Conservation (phyloP, 805 yeast genomes). For the Groenewaldozyma tartarivorans region DNA sequence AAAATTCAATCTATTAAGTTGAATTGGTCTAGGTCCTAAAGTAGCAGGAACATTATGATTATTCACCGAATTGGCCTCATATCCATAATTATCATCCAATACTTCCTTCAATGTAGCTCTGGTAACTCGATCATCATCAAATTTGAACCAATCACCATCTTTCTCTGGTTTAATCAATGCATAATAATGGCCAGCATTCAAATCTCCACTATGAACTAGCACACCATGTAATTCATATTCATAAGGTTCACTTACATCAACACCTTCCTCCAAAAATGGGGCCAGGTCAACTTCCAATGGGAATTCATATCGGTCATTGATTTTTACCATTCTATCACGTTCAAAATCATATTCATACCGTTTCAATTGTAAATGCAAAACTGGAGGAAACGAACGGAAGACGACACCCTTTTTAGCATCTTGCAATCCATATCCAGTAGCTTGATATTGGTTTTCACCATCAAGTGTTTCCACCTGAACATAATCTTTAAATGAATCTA, state of each 20-base stretch:
- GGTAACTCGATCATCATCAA: slow-evolving; percentile 94
- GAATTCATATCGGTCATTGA: slow-evolving; percentile 86
- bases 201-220: slow-evolving; percentile 90
- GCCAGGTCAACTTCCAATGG: slow-evolving; percentile 74
- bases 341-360: slow-evolving; percentile 91
- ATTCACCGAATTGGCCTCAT: slow-evolving; percentile 34
- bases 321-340: slow-evolving; percentile 78
- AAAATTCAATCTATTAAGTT: slow-evolving; percentile 35
- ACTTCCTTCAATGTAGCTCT: slow-evolving; percentile 77
- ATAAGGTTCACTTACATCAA: slow-evolving; percentile 46
- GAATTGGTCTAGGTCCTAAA: slow-evolving; percentile 9
- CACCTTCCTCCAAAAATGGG: slow-evolving; percentile 60
- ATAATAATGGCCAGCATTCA: slow-evolving; percentile 93
- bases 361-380: slow-evolving; percentile 84
- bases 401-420: slow-evolving; percentile 96
- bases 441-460: slow-evolving; percentile 94
- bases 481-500: slow-evolving; percentile 75
- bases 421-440: slow-evolving; percentile 81
- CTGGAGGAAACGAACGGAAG: slow-evolving; percentile 84
- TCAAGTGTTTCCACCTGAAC: slow-evolving; percentile 80
- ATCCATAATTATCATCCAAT: slow-evolving; percentile 87
- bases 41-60: slow-evolving; percentile 1
- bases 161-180: slow-evolving; percentile 80
- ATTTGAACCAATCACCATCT: slow-evolving; percentile 70
- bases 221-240: slow-evolving; percentile 86